Percentiles rank a stretch among this genome's conserved stretches.
Evolutionary conservation across 805 yeast species (phyloP).

Genomic region (Suhomyces sp.): DNA sequence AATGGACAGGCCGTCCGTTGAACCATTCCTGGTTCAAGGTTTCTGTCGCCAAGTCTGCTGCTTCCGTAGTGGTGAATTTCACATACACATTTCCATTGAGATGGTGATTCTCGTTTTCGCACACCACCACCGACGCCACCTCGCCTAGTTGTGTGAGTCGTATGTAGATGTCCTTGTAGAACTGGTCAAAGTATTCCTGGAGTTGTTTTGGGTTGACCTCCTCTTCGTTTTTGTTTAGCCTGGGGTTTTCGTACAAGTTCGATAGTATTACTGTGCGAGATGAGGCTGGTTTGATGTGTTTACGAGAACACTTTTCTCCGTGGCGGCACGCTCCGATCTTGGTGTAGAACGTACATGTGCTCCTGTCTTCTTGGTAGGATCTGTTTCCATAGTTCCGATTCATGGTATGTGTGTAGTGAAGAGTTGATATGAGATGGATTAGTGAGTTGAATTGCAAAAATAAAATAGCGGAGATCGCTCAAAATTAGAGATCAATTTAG

Average conservation of each 20-base stretch:
- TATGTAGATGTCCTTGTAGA: constrained; percentile 68
- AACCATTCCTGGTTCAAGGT: constrained; percentile 80
- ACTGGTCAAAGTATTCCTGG: constrained; percentile 52
- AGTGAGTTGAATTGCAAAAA: neutral
- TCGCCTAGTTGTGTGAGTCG: constrained; percentile 52
- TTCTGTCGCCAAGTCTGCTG: constrained; percentile 59
- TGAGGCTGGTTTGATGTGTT: constrained; percentile 61
- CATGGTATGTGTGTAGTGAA: neutral
- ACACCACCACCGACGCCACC: constrained; percentile 63
- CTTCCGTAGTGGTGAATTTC: constrained; percentile 50
- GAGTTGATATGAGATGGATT: neutral
- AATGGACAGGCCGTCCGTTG: constrained; percentile 69
- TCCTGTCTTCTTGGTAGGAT: constrained; percentile 5
- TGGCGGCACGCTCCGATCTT: constrained; percentile 93
- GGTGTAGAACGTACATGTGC: constrained; percentile 56
- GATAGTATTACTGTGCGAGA: constrained; percentile 65
- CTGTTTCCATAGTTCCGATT: neutral
- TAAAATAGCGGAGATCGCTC: neutral
- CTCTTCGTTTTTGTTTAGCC: constrained; percentile 30
- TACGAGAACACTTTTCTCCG: constrained; percentile 81
- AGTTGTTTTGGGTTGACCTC: constrained; percentile 34
- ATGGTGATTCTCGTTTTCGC: constrained; percentile 82
- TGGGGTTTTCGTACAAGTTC: constrained; percentile 64
- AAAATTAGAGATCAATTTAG: neutral
- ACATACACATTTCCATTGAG: constrained; percentile 84